Base-by-base conservation (phyloP, 2,329 filamentous ascomycete genomes). In the Pseudogymnoascus sp. region DNA sequence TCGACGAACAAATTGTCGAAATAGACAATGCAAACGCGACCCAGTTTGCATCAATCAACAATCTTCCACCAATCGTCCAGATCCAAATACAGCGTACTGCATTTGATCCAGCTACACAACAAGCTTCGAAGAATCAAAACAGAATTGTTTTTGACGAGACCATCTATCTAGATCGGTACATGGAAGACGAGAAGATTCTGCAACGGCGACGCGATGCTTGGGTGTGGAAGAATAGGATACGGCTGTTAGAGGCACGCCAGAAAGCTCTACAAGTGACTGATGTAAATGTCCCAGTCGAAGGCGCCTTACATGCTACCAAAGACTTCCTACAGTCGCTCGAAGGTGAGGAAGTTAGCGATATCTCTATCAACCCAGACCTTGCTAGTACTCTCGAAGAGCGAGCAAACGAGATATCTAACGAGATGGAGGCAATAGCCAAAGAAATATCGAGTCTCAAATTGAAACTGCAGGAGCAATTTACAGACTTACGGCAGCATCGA, bases 101-200 rank as follows among this genome's bases (percentile, higher is more conserved):
- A 64, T 91, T 86, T 60, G 87, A 91, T 66, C 81, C 82, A 5
- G 81, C 81, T 45, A 80, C 77, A 62, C 82, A 81, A 62, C 77
- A 78, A 22, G 80, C 84, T 2, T 83, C 79, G 70, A 96, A 96
- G 71, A 91, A 92, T 28, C 85, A 85, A 61, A 86, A 92, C 64
- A 85, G 90, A 9, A 83, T 99, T 11, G 81, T 85, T 19, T 84
- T 99, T n/a, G 86, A 88, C 4, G 88, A 94, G 67, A 87, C 82
- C 1, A 81, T 99, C 11, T 96, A 90, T 71, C 80, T 99, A 61
- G 94, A 97, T 74, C 84, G 92, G 28, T 99, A 96, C 73, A 88
- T 92, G 81, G 86, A 91, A 64, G 83, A 84, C 4, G 78, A 81
- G 0, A 76, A 82, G 1, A 76, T 91, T 2, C 83, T 90, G 72